A percentile compares a stretch with the other conserved stretches of the same genome.
phyloP scores from a whole-genome alignment of 1,284 basidiomycete genomes.

The Phellopilus nigrolimitatus region DNA sequence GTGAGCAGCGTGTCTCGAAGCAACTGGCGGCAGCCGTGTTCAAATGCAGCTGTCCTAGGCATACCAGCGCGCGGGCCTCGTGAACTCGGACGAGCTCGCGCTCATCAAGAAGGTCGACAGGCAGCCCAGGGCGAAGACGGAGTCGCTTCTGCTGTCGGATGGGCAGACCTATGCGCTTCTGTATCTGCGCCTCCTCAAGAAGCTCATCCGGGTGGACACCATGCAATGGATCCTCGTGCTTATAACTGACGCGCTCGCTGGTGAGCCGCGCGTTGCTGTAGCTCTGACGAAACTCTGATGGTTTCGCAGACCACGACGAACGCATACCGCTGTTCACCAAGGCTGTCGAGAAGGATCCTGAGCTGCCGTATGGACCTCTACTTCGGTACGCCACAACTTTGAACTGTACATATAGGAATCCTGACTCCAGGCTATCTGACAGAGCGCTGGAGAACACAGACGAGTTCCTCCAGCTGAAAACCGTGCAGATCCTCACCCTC shows the following conservation, averaged over 20 bases:
- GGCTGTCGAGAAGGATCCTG: slow-evolving; percentile 58
- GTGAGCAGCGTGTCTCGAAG: slow-evolving; percentile 37
- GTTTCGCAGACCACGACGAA: slow-evolving; percentile 64
- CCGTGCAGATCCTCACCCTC: slow-evolving; percentile 83
- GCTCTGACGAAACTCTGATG: not conserved
- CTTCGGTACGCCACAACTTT: slow-evolving; percentile 53
- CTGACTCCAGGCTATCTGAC: slow-evolving; percentile 15
- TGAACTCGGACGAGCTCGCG: slow-evolving; percentile 85
- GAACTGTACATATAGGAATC: slow-evolving; percentile 4
- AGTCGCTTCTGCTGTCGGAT: slow-evolving; percentile 73
- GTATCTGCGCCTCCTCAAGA: slow-evolving; percentile 89
- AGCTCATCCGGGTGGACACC: slow-evolving; percentile 88
- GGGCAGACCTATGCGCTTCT: slow-evolving; percentile 82
- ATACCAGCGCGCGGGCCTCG: slow-evolving; percentile 91
- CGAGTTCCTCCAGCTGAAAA: slow-evolving; percentile 90
- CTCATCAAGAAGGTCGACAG: slow-evolving; percentile 88
- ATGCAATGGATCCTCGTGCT: slow-evolving; percentile 91
- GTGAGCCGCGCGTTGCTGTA: slow-evolving; percentile 36
- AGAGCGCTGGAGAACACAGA: slow-evolving; percentile 85
- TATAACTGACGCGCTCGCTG: slow-evolving; percentile 85
- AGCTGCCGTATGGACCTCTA: slow-evolving; percentile 81
- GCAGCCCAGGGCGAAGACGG: slow-evolving; percentile 69
- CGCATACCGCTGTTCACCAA: slow-evolving; percentile 70
- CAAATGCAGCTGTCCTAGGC: slow-evolving; percentile 44
- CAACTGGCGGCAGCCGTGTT: not conserved